These are phyloP conservation scores for Kwoniella shivajii DNA, from an alignment of 1,284 basidiomycete genomes.

Conservation along the genomic window DNA sequence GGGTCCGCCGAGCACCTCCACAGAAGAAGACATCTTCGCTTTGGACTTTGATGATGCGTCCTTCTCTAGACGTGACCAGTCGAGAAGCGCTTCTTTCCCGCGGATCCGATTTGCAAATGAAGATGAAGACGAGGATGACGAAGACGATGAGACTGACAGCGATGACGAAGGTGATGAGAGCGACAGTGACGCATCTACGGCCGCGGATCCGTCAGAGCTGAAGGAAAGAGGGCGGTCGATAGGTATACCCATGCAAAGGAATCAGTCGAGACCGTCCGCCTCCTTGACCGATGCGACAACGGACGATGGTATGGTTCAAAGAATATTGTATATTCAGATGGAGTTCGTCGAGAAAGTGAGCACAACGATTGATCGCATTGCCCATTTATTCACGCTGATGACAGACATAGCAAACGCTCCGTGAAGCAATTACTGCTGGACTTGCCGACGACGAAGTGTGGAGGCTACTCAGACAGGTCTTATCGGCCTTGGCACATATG, in stretches of 20 bases:
- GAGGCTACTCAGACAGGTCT: slow-evolving; percentile 84
- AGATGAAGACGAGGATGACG: slow-evolving; percentile 44
- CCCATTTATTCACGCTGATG: background rate
- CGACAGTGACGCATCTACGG: slow-evolving; percentile 27
- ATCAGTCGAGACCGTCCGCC: slow-evolving; percentile 22
- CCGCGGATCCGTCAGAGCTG: slow-evolving; percentile 38
- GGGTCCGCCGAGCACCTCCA: background rate
- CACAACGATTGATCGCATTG: background rate
- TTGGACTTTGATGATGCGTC: slow-evolving; percentile 47
- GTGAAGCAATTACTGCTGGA: slow-evolving; percentile 74
- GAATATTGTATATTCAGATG: slow-evolving; percentile 54
- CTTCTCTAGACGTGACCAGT: slow-evolving; percentile 37
- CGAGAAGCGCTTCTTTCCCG: slow-evolving; percentile 50
- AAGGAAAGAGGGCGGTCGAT: slow-evolving; percentile 14
- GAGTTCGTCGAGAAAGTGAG: slow-evolving; percentile 54
- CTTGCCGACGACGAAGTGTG: slow-evolving; percentile 82
- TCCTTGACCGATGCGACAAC: slow-evolving; percentile 37
- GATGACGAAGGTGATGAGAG: slow-evolving; percentile 31
- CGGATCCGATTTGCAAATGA: slow-evolving; percentile 49
- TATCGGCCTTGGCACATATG: slow-evolving; percentile 93
- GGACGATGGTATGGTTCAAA: slow-evolving; percentile 37
- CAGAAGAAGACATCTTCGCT: slow-evolving; percentile 46
- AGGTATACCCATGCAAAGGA: slow-evolving; percentile 11
- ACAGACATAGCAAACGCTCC: slow-evolving; percentile 35
- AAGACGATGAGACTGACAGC: slow-evolving; percentile 25